Percentiles rank a stretch among this genome's conserved stretches.
phyloP scores from a whole-genome alignment of 1,284 basidiomycete species.

The Flammula alnicola region DNA sequence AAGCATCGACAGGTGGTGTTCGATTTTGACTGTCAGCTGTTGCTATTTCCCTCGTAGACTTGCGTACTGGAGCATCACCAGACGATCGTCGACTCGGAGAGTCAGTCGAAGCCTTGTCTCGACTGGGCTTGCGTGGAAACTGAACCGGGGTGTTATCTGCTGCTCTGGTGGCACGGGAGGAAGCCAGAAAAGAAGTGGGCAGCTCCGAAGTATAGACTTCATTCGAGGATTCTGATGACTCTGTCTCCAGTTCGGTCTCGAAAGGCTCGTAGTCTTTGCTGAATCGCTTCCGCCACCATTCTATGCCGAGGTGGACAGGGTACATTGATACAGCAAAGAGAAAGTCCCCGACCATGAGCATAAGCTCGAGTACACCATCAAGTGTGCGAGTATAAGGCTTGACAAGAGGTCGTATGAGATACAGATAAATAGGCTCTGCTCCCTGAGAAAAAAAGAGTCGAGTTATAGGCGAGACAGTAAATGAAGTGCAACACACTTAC shows the following conservation, averaged over 20 bases:
- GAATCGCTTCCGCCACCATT: constrained; percentile 45
- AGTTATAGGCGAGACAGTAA: constrained; percentile 14
- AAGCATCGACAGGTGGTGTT: background rate
- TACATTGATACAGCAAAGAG: constrained; percentile 57
- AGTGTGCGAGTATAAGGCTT: constrained; percentile 69
- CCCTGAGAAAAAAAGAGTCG: constrained; percentile 65
- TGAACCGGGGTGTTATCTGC: constrained; percentile 39
- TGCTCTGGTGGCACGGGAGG: constrained; percentile 13
- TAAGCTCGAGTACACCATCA: constrained; percentile 62
- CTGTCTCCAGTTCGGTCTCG: constrained; percentile 26
- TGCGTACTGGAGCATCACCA: background rate
- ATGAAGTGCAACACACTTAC: constrained; percentile 47
- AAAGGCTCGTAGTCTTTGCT: constrained; percentile 9
- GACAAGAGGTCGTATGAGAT: constrained; percentile 71
- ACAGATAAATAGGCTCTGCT: constrained; percentile 78
- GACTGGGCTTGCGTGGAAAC: background rate
- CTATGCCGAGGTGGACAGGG: constrained; percentile 51
- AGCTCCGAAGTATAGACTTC: constrained; percentile 24
- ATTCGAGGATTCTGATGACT: constrained; percentile 21
- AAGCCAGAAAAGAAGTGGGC: constrained; percentile 23
- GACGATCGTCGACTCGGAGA: background rate
- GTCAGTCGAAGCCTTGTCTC: background rate
- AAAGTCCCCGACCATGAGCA: constrained; percentile 66
- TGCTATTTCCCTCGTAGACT: background rate
- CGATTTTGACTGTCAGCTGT: no score